Evolutionary conservation across 2,329 filamentous ascomycete genomes (phyloP).

Genomic region (Phoma herbarum): DNA sequence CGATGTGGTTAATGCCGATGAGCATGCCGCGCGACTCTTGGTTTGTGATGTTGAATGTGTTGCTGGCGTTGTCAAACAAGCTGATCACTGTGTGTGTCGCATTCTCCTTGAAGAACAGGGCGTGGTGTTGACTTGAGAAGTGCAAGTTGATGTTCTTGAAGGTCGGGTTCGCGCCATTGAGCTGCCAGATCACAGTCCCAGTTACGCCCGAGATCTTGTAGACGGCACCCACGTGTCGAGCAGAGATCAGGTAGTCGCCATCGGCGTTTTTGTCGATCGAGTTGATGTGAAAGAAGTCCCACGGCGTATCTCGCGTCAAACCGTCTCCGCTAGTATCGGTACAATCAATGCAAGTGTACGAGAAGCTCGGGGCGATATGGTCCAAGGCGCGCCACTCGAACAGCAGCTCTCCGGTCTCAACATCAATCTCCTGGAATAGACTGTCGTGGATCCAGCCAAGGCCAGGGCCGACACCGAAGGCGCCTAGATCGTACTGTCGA

Average conservation of each 20-base stretch:
- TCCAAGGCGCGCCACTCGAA: slow-evolving; percentile 48
- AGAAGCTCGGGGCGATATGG: slow-evolving; percentile 25
- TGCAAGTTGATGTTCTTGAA: slow-evolving; percentile 35
- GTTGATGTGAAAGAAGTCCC: slow-evolving; percentile 2
- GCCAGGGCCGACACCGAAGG: slow-evolving; percentile 44
- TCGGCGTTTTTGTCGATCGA: slow-evolving; percentile 52
- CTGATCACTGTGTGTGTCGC: neutral
- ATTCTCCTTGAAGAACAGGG: slow-evolving; percentile 51
- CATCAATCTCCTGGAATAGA: slow-evolving; percentile 31
- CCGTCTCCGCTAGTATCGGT: slow-evolving; percentile 5
- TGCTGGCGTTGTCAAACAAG: neutral
- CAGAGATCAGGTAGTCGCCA: slow-evolving; percentile 42
- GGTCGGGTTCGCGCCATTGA: slow-evolving; percentile 41
- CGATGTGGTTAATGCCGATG: slow-evolving; percentile 56
- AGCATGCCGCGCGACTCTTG: slow-evolving; percentile 5
- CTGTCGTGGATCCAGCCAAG: slow-evolving; percentile 54
- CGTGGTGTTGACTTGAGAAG: slow-evolving; percentile 59
- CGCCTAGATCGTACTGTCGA: slow-evolving; percentile 33
- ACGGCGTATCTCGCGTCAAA: neutral
- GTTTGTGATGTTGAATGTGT: neutral
- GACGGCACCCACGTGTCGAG: slow-evolving; percentile 36
- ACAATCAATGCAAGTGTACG: slow-evolving; percentile 19
- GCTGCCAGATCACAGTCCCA: slow-evolving; percentile 43
- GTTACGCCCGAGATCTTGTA: slow-evolving; percentile 37
- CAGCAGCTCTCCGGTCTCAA: neutral